phyloP scores from a whole-genome alignment of 306 rosid genomes.

The Amphicarpaea edgeworthii region DNA sequence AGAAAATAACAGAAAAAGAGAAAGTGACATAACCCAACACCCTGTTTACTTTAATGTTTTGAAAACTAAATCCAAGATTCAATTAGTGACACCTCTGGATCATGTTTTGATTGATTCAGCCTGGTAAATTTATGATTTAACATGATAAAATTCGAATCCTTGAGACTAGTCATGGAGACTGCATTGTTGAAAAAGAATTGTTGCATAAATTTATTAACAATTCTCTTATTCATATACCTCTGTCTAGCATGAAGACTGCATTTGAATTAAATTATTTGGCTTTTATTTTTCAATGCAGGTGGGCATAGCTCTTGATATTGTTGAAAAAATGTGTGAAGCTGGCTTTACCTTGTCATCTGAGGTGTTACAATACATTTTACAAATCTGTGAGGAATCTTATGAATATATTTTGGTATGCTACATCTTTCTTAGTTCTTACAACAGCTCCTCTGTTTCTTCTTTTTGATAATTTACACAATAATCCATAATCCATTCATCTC shows the following conservation, averaged over 20 bases:
- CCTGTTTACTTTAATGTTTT: neutral
- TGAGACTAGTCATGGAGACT: too few species aligned
- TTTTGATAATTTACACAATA: conserved; percentile 7
- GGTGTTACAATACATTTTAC: conserved; percentile 63
- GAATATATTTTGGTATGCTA: conserved; percentile 73
- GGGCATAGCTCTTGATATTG: conserved; percentile 71
- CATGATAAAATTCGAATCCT: neutral
- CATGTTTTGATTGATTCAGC: neutral
- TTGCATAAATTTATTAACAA: too few species aligned
- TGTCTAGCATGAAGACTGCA: conserved; percentile 14
- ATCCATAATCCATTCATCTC: conserved; percentile 18
- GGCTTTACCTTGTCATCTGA: conserved; percentile 59
- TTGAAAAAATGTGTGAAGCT: conserved; percentile 69
- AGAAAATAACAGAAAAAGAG: neutral
- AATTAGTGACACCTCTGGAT: neutral
- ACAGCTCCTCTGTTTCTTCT: conserved; percentile 22
- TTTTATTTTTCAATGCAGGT: conserved; percentile 59
- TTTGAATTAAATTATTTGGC: conserved; percentile 9
- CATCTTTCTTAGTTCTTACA: conserved; percentile 12
- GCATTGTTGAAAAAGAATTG: too few species aligned
- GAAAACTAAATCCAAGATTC: conserved; percentile 1
- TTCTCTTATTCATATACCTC: conserved; percentile 26
- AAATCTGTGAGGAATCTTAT: conserved; percentile 56
- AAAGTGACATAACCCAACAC: neutral
- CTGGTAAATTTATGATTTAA: neutral